These are phyloP conservation scores for Erysimum pusillum DNA, from an alignment of 441 rosid genomes.

Conservation along the genomic window DNA sequence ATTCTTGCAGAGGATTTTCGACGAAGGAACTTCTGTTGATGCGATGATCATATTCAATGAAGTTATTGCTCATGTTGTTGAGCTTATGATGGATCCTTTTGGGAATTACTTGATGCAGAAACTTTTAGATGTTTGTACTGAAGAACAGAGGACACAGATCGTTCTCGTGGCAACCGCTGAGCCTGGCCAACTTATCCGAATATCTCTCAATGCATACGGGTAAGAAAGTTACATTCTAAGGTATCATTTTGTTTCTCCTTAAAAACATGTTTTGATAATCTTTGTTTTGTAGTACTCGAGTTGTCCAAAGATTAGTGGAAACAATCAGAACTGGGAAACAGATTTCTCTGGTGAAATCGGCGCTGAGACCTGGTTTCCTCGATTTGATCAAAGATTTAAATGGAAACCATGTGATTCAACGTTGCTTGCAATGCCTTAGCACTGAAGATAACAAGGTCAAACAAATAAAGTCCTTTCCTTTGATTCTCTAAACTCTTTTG, in stretches of 20 bases:
- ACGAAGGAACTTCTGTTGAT: constrained; percentile 59
- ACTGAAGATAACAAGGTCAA: constrained; percentile 56
- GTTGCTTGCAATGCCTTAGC: constrained; percentile 67
- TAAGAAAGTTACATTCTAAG: constrained; percentile 25
- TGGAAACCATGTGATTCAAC: constrained; percentile 73
- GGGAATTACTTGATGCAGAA: constrained; percentile 77
- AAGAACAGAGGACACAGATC: constrained; percentile 67
- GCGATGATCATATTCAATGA: constrained; percentile 60
- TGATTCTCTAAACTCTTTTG: background rate
- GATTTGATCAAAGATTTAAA: constrained; percentile 66
- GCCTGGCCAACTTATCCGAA: constrained; percentile 63
- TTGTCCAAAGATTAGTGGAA: constrained; percentile 68
- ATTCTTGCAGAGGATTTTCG: constrained; percentile 63
- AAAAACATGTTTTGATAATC: background rate
- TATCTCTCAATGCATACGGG: constrained; percentile 74
- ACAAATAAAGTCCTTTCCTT: background rate
- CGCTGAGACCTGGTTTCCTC: constrained; percentile 61
- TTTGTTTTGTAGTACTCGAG: constrained; percentile 60
- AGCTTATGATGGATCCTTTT: constrained; percentile 70
- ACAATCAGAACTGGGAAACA: constrained; percentile 64
- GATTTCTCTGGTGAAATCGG: constrained; percentile 57
- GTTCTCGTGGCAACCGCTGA: constrained; percentile 54
- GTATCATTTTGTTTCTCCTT: background rate
- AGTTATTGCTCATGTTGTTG: constrained; percentile 65
- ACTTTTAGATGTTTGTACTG: constrained; percentile 65